Conservation (phyloP, 2,329 filamentous ascomycete species). For the Phialemoniopsis sp. region DNA sequence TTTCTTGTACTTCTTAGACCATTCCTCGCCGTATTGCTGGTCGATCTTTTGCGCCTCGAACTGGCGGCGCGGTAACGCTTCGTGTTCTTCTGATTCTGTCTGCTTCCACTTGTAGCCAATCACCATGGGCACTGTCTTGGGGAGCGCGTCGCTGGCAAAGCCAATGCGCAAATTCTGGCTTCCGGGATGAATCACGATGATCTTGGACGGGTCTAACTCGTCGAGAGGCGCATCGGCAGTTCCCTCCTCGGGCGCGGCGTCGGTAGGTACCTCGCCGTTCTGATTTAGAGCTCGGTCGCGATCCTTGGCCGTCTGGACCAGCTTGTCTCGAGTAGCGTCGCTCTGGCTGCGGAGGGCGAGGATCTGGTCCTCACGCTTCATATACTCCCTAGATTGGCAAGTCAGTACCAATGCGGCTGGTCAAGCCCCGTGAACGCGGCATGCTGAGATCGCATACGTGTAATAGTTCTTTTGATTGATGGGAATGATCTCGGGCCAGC, state of each 20-base stretch:
- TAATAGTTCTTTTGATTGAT: slow-evolving; percentile 99
- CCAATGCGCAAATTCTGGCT: slow-evolving; percentile 95
- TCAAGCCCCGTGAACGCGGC: not conserved
- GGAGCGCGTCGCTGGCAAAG: slow-evolving; percentile 90
- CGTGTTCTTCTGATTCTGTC: slow-evolving; percentile 80
- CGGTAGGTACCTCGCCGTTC: slow-evolving; percentile 58
- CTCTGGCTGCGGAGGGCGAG: slow-evolving; percentile 83
- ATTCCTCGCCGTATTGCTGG: slow-evolving; percentile 84
- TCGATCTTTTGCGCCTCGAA: slow-evolving; percentile 61
- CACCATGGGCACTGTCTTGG: slow-evolving; percentile 90
- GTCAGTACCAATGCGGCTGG: slow-evolving; percentile 12
- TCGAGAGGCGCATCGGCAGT: slow-evolving; percentile 49
- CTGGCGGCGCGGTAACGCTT: slow-evolving; percentile 70
- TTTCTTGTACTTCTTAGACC: slow-evolving; percentile 68
- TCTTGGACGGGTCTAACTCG: slow-evolving; percentile 74
- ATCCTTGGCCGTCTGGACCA: slow-evolving; percentile 84
- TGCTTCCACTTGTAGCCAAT: slow-evolving; percentile 75
- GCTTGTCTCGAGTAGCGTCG: slow-evolving; percentile 78
- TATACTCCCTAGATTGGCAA: slow-evolving; percentile 68
- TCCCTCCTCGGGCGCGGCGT: slow-evolving; percentile 54
- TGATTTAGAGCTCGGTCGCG: slow-evolving; percentile 81
- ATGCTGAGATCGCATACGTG: slow-evolving; percentile 56
- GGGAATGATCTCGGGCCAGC: slow-evolving; percentile 85
- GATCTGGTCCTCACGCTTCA: slow-evolving; percentile 96
- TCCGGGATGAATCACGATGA: slow-evolving; percentile 91